Evolutionary conservation across 768 basidiomycete species (phyloP).

Genomic region (Exsudoporus frostii): DNA sequence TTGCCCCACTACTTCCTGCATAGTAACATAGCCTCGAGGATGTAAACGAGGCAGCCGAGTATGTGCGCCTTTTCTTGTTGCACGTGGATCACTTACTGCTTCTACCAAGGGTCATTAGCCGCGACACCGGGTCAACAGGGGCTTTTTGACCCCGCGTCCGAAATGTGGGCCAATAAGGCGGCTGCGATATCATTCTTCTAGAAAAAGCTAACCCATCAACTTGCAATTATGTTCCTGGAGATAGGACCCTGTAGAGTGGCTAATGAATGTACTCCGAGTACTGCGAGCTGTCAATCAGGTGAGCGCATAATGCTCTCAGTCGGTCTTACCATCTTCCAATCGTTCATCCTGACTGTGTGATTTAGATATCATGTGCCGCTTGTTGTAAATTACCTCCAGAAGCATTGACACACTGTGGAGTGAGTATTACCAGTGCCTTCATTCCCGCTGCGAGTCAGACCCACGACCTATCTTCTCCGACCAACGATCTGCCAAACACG

Average conservation of each 20-base stretch:
- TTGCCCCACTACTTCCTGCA: neutral
- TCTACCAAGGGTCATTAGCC: neutral
- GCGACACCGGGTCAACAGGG: constrained; percentile 4
- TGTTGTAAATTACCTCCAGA: neutral
- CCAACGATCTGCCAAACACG: constrained; percentile 4
- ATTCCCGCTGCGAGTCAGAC: neutral
- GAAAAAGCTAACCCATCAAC: constrained; percentile 6
- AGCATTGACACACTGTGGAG: constrained; percentile 12
- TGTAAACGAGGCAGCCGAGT: neutral
- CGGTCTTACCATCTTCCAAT: neutral
- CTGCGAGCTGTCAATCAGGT: constrained; percentile 6
- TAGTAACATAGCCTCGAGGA: neutral
- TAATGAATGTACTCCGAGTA: constrained; percentile 4
- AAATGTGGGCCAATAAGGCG: constrained; percentile 15
- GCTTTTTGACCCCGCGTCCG: constrained; percentile 10
- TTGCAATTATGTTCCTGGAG: constrained; percentile 14
- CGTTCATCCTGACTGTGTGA: neutral
- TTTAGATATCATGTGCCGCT: neutral
- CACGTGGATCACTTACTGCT: constrained; percentile 3
- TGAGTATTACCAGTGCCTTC: constrained; percentile 7
- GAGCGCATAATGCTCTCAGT: neutral
- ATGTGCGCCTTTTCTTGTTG: neutral
- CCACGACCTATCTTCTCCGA: constrained; percentile 7
- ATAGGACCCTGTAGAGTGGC: constrained; percentile 13
- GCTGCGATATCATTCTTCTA: constrained; percentile 17